phyloP scores from a whole-genome alignment of 768 basidiomycete genomes.

The Russula emetica region DNA sequence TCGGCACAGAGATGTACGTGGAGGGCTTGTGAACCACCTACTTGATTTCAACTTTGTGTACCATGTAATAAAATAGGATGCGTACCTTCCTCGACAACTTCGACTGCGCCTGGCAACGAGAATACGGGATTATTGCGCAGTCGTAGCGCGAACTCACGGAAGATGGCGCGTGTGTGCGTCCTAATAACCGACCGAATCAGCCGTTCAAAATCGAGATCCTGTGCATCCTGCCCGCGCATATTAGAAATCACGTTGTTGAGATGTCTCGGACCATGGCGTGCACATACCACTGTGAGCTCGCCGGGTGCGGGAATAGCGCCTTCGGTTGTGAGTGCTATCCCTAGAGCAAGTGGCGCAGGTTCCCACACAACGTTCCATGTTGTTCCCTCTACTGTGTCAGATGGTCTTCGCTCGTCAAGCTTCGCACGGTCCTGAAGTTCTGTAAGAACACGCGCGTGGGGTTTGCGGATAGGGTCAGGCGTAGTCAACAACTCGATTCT shows the following conservation, averaged over 20 bases:
- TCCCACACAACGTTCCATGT: conserved; percentile 75
- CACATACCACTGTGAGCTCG: conserved; percentile 55
- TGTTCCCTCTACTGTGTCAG: conserved; percentile 71
- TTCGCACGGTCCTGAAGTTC: conserved; percentile 63
- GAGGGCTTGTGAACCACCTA: conserved; percentile 56
- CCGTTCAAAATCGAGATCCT: conserved; percentile 69
- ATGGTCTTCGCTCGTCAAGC: conserved; percentile 48
- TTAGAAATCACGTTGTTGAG: not conserved
- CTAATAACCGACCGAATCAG: conserved; percentile 60
- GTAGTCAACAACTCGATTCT: conserved; percentile 66
- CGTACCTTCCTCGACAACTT: conserved; percentile 53
- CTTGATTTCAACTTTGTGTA: not conserved
- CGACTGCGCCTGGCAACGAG: conserved; percentile 55
- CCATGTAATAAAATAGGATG: not conserved
- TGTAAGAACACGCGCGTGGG: conserved; percentile 51
- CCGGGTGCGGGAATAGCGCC: conserved; percentile 43
- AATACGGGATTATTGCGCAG: conserved; percentile 59
- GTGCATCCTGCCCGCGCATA: conserved; percentile 47
- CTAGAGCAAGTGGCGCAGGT: conserved; percentile 62
- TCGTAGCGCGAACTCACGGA: conserved; percentile 52
- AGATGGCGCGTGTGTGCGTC: conserved; percentile 59
- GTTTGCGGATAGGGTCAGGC: conserved; percentile 49
- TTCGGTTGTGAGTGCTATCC: conserved; percentile 49
- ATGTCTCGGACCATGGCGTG: not conserved
- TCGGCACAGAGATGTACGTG: conserved; percentile 70